phyloP scores from a whole-genome alignment of 2,329 filamentous ascomycete genomes.

The Ciborinia camelliae region DNA sequence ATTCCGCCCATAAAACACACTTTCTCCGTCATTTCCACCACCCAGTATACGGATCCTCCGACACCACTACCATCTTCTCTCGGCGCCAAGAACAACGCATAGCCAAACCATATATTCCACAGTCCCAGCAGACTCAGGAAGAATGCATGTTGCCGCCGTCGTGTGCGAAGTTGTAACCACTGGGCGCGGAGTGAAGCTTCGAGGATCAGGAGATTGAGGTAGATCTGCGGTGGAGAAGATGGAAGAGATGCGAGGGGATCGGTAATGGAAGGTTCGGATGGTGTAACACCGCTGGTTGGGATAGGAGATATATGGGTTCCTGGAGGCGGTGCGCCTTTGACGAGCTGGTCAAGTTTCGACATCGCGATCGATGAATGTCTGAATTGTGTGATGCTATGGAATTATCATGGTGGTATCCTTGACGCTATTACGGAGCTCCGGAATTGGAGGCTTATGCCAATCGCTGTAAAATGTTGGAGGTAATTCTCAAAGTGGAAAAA shows the following conservation, averaged over 20 bases:
- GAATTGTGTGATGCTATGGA: slow-evolving; percentile 20
- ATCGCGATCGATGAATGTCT: slow-evolving; percentile 26
- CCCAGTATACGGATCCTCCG: slow-evolving; percentile 94
- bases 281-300: slow-evolving; percentile 42
- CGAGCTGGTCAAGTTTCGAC: slow-evolving; percentile 65
- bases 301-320: slow-evolving; percentile 41
- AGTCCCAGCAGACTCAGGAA: slow-evolving; percentile 75
- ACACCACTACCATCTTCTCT: slow-evolving; percentile 89
- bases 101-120: slow-evolving; percentile 84
- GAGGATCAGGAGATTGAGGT: slow-evolving; percentile 95
- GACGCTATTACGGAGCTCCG: slow-evolving; percentile 4
- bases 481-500: not conserved
- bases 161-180: slow-evolving; percentile 83
- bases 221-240: slow-evolving; percentile 57
- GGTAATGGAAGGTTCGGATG: slow-evolving; percentile 32
- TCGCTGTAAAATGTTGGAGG: not conserved
- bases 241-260: slow-evolving; percentile 38
- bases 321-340: slow-evolving; percentile 80
- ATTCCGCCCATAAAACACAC: slow-evolving; percentile 88
- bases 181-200: slow-evolving; percentile 91
- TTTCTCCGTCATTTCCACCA: slow-evolving; percentile 85
- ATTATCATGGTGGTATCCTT: slow-evolving; percentile 23
- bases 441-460: slow-evolving; percentile 4
- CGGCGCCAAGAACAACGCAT: slow-evolving; percentile 91
- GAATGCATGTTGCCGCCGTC: slow-evolving; percentile 88